Percentiles rank a stretch among this genome's conserved stretches.
phyloP scores from a whole-genome alignment of 768 basidiomycete genomes.

The Mycena epipterygia region DNA sequence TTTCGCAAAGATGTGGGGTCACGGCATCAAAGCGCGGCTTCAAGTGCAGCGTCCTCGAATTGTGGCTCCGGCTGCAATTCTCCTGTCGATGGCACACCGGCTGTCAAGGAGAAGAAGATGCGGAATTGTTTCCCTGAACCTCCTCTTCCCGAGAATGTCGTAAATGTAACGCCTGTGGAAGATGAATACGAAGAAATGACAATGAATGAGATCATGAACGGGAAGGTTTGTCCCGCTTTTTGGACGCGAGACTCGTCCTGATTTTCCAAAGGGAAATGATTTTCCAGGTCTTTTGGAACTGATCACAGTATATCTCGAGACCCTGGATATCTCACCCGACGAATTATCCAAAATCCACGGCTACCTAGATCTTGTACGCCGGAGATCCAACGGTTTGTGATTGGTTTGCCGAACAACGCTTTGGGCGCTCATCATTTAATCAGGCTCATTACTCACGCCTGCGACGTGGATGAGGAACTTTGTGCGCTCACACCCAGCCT shows the following conservation, averaged over 20 bases:
- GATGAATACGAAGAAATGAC: slow-evolving; percentile 95
- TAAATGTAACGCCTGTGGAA: slow-evolving; percentile 62
- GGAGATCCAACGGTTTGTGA: slow-evolving; percentile 81
- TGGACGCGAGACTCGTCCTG: neutral
- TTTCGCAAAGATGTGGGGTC: slow-evolving; percentile 92
- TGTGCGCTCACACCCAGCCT: slow-evolving; percentile 90
- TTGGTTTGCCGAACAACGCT: slow-evolving; percentile 3
- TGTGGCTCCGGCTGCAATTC: slow-evolving; percentile 52
- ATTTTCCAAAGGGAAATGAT: slow-evolving; percentile 59
- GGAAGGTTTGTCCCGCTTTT: slow-evolving; percentile 68
- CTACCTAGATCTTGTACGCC: slow-evolving; percentile 86
- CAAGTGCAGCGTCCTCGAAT: slow-evolving; percentile 63
- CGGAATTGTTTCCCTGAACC: slow-evolving; percentile 79
- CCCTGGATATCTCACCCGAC: slow-evolving; percentile 79
- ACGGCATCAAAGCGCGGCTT: slow-evolving; percentile 56
- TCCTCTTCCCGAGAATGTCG: slow-evolving; percentile 65
- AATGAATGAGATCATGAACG: slow-evolving; percentile 93
- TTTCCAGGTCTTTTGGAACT: slow-evolving; percentile 89
- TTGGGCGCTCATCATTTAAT: slow-evolving; percentile 8
- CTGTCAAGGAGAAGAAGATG: slow-evolving; percentile 73
- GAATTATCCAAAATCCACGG: slow-evolving; percentile 74
- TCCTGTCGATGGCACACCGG: slow-evolving; percentile 50
- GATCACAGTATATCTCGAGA: slow-evolving; percentile 87
- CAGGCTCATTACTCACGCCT: slow-evolving; percentile 86
- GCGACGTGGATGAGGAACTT: slow-evolving; percentile 96